Conservation (phyloP, 345 rosid species). For the Salix exigua region DNA sequence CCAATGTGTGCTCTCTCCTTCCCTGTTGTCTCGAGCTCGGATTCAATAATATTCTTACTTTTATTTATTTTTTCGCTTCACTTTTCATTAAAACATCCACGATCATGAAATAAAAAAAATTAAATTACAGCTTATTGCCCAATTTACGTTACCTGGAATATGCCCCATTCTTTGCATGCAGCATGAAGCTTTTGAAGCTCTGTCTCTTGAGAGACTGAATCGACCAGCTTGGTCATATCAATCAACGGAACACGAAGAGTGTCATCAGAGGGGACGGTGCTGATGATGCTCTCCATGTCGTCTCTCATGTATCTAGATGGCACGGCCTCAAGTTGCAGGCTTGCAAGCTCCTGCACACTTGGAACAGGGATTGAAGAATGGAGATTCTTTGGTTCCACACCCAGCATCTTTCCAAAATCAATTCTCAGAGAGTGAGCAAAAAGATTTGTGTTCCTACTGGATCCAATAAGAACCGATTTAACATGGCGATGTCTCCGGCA, state of each 20-base stretch:
- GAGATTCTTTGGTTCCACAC: conserved; percentile 5
- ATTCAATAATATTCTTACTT: too few relatives aligned
- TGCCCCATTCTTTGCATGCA: conserved; percentile 35
- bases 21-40: too few relatives aligned
- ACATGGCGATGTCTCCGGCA: too few relatives aligned
- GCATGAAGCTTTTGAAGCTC: conserved; percentile 30
- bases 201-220: neutral
- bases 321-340: conserved; percentile 10
- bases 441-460: too few relatives aligned
- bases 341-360: conserved; percentile 32
- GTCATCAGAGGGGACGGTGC: neutral
- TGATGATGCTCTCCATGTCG: neutral
- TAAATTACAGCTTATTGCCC: too few relatives aligned
- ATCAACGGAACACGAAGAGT: conserved; percentile 22
- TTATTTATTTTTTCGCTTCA: too few relatives aligned
- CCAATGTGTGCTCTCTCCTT: too few relatives aligned
- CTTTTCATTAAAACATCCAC: too few relatives aligned
- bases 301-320: conserved; percentile 27
- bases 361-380: conserved; percentile 32
- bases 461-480: too few relatives aligned
- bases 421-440: too few relatives aligned
- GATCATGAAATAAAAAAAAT: too few relatives aligned
- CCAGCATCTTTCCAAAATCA: too few relatives aligned
- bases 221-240: conserved; percentile 26
- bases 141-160: conserved; percentile 20